A percentile compares a stretch with the other conserved stretches of the same genome.
phyloP scores from a whole-genome alignment of 2,329 filamentous ascomycete species.

The Aspergillus tamarii region DNA sequence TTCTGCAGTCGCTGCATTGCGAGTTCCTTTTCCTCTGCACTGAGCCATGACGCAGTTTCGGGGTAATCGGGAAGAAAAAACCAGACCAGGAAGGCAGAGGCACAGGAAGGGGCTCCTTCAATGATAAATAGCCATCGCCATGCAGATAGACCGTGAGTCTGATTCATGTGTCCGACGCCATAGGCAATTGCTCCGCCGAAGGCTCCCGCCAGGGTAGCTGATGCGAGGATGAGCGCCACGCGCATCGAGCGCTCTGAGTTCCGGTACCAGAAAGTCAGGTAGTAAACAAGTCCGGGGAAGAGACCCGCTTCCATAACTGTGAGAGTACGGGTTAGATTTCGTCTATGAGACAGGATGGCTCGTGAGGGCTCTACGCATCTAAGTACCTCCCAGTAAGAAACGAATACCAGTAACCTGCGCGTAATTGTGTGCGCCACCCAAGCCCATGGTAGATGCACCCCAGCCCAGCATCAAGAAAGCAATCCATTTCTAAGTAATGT shows the following conservation, averaged over 20 bases:
- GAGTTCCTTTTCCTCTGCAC: conserved; percentile 46
- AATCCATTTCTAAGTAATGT: conserved; percentile 45
- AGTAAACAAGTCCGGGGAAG: conserved; percentile 54
- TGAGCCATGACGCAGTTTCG: conserved; percentile 52
- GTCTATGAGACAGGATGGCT: not conserved
- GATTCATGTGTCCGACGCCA: conserved; percentile 46
- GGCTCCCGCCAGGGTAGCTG: conserved; percentile 57
- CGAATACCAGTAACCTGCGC: conserved; percentile 50
- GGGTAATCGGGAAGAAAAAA: conserved; percentile 55
- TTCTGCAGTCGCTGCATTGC: conserved; percentile 45
- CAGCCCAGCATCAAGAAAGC: conserved; percentile 55
- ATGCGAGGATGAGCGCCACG: conserved; percentile 59
- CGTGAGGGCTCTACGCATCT: not conserved
- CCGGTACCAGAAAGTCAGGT: conserved; percentile 59
- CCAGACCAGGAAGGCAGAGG: conserved; percentile 46
- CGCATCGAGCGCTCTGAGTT: conserved; percentile 60
- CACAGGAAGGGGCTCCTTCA: conserved; percentile 45
- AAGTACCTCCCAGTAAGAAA: conserved; percentile 48
- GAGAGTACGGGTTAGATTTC: not conserved
- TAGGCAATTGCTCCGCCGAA: conserved; percentile 62
- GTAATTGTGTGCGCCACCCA: conserved; percentile 49
- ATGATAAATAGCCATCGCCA: conserved; percentile 55
- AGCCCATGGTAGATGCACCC: conserved; percentile 53
- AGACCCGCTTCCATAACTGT: conserved; percentile 54
- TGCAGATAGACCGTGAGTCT: conserved; percentile 39